Percentiles rank a stretch among this genome's conserved stretches.
phyloP scores from a whole-genome alignment of 169 alveolate species.

The Plasmodium knowlesi region DNA sequence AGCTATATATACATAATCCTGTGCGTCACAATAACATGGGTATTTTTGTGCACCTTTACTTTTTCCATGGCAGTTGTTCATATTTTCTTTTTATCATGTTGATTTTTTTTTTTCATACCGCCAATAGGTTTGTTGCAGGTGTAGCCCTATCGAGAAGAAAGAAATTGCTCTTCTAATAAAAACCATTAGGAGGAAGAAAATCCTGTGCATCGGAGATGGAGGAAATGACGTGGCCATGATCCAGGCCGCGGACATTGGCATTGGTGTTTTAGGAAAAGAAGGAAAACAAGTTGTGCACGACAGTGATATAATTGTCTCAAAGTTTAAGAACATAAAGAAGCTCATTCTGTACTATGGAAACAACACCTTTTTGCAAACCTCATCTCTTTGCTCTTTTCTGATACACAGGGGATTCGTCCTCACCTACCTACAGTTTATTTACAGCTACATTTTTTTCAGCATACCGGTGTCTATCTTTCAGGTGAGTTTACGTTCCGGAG shows the following conservation, averaged over 20 bases:
- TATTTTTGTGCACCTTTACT: background rate
- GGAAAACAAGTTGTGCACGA: slow-evolving; percentile 97
- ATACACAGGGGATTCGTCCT: slow-evolving; percentile 97
- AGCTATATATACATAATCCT: background rate
- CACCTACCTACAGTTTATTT: slow-evolving; percentile 94
- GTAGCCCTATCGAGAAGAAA: slow-evolving; percentile 99
- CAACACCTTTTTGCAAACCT: slow-evolving; percentile 93
- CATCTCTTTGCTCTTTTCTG: slow-evolving; percentile 94
- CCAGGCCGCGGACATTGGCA: slow-evolving; percentile 94
- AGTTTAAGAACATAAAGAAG: slow-evolving; percentile 92
- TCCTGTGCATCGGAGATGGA: slow-evolving; percentile 99
- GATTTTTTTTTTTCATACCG: slow-evolving; percentile 86
- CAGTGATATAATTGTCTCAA: slow-evolving; percentile 96
- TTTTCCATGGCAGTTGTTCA: background rate
- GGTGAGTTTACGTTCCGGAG: slow-evolving; percentile 2
- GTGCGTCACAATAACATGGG: background rate
- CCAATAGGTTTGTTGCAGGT: slow-evolving; percentile 96
- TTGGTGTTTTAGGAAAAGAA: slow-evolving; percentile 98
- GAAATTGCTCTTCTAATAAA: slow-evolving; percentile 91
- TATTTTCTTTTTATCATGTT: background rate
- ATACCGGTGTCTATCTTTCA: slow-evolving; percentile 96
- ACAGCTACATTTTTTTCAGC: slow-evolving; percentile 92
- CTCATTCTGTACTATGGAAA: slow-evolving; percentile 98
- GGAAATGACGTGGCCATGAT: slow-evolving; percentile 99
- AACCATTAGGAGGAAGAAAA: slow-evolving; percentile 84